Evolutionary conservation across 2,329 filamentous ascomycete genomes (phyloP), one percentile per base, ranked within the genome.

Genomic region (Colletotrichum brevisporum): DNA sequence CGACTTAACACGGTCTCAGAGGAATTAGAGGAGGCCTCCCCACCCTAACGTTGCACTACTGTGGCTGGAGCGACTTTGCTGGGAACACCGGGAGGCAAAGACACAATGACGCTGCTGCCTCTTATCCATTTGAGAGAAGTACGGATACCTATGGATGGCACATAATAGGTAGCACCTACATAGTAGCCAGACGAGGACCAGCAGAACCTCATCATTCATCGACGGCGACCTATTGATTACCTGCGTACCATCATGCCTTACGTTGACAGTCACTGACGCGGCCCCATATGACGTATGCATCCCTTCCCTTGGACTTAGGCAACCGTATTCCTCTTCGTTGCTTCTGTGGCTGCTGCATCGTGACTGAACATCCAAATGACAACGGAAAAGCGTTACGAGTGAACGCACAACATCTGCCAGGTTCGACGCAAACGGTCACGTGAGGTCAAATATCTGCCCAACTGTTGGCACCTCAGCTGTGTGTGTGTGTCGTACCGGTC

Each of bases 271-370:
- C 31, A 48, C 59, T 58, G 55, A 66, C 62, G 50, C 26, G 55
- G 55, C 51, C 26, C 26, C n/a, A 24, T 56, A 52, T 69, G 62
- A 66, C 66, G 66, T 69, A 60, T 50, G 55, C 55, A 39, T 39
- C 16, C 10, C 31, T 36, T 36, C 31, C 8, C 31, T 10, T 36
- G 6, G 47, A 50, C 21, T 24, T 58, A 66, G 66, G 54, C 66
- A 69, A 6, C 50, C 26, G 15, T 4, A 52, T 63, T 63, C 41
- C 57, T 52, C 45, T 36, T 36, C 31, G 31, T 6, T 36, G 31
- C 10, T 9, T 36, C 8, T 10, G 31, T 10, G 5, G 51, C 52
- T 24, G 21, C 16, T 51, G 31, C n/a, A 60, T 59, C 57, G 57
- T 60, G 45, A 47, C 45, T 51, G 57, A 59, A n/a, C 45, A 39